Percentiles rank a stretch among this genome's conserved stretches.
phyloP scores from a whole-genome alignment of 2,329 filamentous ascomycete genomes.

The Mollisia scopiformis region DNA sequence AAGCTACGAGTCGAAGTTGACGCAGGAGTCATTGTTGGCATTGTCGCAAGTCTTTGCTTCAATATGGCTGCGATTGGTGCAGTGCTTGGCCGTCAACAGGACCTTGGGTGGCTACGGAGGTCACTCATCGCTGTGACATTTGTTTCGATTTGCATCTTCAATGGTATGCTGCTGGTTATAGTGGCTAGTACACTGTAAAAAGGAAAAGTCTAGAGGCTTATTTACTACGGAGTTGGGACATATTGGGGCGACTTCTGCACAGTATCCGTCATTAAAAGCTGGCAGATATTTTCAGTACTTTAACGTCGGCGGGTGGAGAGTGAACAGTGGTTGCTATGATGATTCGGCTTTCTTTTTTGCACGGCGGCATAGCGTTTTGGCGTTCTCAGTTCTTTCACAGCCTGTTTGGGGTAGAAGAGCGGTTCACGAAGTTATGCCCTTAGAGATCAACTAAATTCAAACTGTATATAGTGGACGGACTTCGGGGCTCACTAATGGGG shows the following conservation, averaged over 20 bases:
- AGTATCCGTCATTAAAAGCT: too few relatives aligned
- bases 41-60: slow-evolving; percentile 67
- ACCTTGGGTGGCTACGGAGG: slow-evolving; percentile 46
- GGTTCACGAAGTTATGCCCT: not conserved
- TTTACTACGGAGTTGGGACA: not conserved
- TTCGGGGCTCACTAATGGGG: not conserved
- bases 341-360: not conserved
- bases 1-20: slow-evolving; percentile 74
- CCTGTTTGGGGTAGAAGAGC: not conserved
- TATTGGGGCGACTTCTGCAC: not conserved
- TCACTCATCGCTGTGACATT: slow-evolving; percentile 49
- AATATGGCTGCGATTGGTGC: slow-evolving; percentile 63
- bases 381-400: not conserved
- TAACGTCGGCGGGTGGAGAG: not conserved
- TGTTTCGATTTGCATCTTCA: slow-evolving; percentile 48
- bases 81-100: slow-evolving; percentile 55
- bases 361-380: not conserved
- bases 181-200: slow-evolving; percentile 41
- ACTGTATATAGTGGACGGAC: not conserved
- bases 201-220: not conserved
- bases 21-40: slow-evolving; percentile 70
- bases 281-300: too few relatives aligned
- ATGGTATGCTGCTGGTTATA: slow-evolving; percentile 55
- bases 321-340: not conserved
- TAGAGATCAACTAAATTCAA: not conserved